Base-by-base conservation (phyloP, 164 flowering plant genomes). In the Amborella trichopoda region DNA sequence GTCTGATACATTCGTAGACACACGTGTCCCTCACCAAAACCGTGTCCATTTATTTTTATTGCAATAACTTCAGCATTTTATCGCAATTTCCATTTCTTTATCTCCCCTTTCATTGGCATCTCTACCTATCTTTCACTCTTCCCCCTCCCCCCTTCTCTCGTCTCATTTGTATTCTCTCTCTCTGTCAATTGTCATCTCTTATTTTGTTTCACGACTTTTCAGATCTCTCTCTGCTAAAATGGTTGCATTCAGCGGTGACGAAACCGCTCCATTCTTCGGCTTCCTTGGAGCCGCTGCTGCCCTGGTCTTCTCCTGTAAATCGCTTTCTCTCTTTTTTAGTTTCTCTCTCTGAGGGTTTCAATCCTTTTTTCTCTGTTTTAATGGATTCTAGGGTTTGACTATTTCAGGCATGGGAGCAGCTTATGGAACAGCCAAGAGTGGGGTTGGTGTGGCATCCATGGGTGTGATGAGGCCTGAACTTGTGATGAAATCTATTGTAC, bases 281-380 rank as follows among this genome's bases (percentile, higher is more conserved):
- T 77, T 77, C 68, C 76, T 77, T 40, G 82, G 83, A 30, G 83
- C 83, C 53, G 83, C 80, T 2, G 77, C 79, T 4, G 80, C 83
- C 23, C 75, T 77, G 55, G 74, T 77, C 28, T 77, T 77, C 74
- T 77, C 83, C 34, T 74, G 83, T 77, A 72, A 49, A 10, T 50
- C 49, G 43, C 24, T 22, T 3, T 24, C 14, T n/a, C 2, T 20
- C 23, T 22, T 12, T 28, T 17, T 23, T 33, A 27, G 10, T 38
- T 28, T 30, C 28, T 27, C 28, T 14, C 34, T 11, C 16, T 21
- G 18, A 21, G n/a, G 13, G 23, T 26, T 13, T 4, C 20, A 12
- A 1, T 28, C 19, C 21, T 41, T 12, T 12, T 10, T 21, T 13
- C 8, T 26, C 22, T n/a, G 16, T 4, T n/a, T 3, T 17, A 27